Conservation (phyloP, 2,329 filamentous ascomycete species). For the Diaporthe helianthi region DNA sequence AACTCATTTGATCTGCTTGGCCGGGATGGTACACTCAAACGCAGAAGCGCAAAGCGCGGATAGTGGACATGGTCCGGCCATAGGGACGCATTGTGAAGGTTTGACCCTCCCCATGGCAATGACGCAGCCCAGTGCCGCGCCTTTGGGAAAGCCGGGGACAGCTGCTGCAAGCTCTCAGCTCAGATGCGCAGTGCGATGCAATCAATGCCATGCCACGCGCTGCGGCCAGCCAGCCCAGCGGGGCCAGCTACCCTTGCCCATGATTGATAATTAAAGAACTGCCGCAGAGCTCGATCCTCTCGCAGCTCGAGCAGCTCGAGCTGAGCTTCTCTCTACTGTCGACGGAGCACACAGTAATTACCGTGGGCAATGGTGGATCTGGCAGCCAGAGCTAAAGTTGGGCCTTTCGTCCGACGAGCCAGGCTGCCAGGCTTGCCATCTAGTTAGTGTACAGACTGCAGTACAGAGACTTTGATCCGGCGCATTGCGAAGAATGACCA, state of each 20-base stretch:
- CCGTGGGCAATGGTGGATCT: too few species aligned
- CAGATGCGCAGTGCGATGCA: too few species aligned
- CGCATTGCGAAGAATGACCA: slow-evolving; percentile 1
- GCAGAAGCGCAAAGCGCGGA: not conserved
- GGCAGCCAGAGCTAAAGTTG: not conserved
- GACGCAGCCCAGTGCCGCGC: slow-evolving; percentile 28
- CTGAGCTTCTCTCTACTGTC: not conserved
- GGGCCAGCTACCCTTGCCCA: not conserved
- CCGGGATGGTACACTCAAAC: not conserved
- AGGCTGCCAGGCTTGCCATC: not conserved
- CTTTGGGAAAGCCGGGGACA: slow-evolving; percentile 23
- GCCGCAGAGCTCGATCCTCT: not conserved
- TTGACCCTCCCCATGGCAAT: slow-evolving; percentile 13
- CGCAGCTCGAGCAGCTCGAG: not conserved
- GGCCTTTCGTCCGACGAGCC: not conserved
- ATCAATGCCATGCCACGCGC: not conserved
- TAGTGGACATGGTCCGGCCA: not conserved
- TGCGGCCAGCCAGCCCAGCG: not conserved
- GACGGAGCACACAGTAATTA: too few species aligned
- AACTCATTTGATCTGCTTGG: slow-evolving; percentile 8
- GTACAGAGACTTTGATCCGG: not conserved
- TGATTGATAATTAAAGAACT: not conserved
- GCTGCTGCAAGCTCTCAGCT: slow-evolving; percentile 28
- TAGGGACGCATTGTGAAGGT: slow-evolving; percentile 11
- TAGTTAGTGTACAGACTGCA: too few species aligned